A percentile compares a stretch with the other conserved stretches of the same genome.
Evolutionary conservation across 176 grass and related monocot species (phyloP).

Genomic region (Lolium perenne): DNA sequence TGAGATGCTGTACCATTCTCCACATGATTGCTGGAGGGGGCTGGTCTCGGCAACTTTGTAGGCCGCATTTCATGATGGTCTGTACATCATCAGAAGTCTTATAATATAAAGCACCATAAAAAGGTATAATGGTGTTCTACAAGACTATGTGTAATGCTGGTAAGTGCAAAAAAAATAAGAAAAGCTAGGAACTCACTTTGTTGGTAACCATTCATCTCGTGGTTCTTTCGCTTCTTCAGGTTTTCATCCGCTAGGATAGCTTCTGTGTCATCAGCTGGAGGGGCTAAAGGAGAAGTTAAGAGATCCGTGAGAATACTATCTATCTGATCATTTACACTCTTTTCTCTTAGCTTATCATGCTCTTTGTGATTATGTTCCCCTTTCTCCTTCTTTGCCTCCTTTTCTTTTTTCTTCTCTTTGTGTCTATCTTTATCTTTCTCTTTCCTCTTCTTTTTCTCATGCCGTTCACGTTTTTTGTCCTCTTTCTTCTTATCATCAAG

Average conservation of each 20-base stretch:
- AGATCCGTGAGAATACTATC: constrained; percentile 54
- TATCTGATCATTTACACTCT: constrained; percentile 50
- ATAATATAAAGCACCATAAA: constrained; percentile 66
- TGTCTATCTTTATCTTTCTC: constrained; percentile 45
- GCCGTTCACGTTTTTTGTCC: constrained; percentile 52
- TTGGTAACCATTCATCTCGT: constrained; percentile 69
- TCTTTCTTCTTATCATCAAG: constrained; percentile 51
- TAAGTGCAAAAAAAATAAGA: constrained; percentile 33
- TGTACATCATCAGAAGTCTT: constrained; percentile 74
- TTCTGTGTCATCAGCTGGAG: constrained; percentile 45
- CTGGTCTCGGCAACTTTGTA: constrained; percentile 65
- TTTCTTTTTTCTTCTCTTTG: constrained; percentile 76
- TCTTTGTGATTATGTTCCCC: constrained; percentile 57
- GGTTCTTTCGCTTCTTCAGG: constrained; percentile 75
- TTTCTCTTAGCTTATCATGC: constrained; percentile 58
- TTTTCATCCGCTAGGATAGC: constrained; percentile 51
- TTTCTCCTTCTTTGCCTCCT: constrained; percentile 70
- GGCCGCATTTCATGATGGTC: constrained; percentile 58
- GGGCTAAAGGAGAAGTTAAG: constrained; percentile 41
- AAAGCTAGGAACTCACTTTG: constrained; percentile 69
- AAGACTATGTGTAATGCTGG: constrained; percentile 42
- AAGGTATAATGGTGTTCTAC: constrained; percentile 57
- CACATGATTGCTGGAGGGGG: constrained; percentile 56
- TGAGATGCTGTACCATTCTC: constrained; percentile 72
- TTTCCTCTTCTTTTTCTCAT: constrained; percentile 74